Conservation (phyloP, 2,329 filamentous ascomycete species). For the Fusarium austroafricanum region DNA sequence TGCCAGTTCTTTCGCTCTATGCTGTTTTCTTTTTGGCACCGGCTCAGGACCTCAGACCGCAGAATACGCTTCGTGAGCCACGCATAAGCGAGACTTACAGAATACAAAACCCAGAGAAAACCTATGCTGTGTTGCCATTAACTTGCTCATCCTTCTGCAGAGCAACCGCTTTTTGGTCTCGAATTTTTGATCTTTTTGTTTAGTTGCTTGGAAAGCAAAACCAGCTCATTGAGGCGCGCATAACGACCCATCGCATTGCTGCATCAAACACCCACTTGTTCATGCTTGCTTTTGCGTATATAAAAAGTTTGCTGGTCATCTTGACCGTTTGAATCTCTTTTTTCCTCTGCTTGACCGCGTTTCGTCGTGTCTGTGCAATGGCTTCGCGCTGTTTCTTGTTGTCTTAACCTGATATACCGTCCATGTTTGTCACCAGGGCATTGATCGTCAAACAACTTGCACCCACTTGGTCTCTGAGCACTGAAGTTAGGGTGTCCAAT, state of each 20-base stretch:
- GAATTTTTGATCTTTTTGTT: constrained; percentile 8
- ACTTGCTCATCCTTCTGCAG: constrained; percentile 11
- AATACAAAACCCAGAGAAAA: constrained; percentile 10
- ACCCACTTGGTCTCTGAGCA: constrained; percentile 25
- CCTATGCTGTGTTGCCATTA: constrained; percentile 18
- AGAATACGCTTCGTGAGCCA: constrained; percentile 9
- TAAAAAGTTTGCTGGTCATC: constrained; percentile 31
- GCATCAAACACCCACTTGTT: constrained; percentile 32
- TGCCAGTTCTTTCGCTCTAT: not conserved
- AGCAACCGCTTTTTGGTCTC: constrained; percentile 10
- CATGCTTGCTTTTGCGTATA: constrained; percentile 41
- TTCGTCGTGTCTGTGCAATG: constrained; percentile 10
- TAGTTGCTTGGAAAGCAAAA: constrained; percentile 20
- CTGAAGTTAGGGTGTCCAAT: constrained; percentile 34
- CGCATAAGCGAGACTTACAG: constrained; percentile 8
- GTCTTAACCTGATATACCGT: constrained; percentile 18
- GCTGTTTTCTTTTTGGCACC: not conserved
- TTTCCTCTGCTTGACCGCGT: not conserved
- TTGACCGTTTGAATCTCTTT: constrained; percentile 8
- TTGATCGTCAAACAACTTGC: constrained; percentile 30
- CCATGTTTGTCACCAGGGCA: constrained; percentile 24
- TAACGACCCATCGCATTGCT: constrained; percentile 23
- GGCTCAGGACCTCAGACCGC: not conserved
- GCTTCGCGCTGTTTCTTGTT: constrained; percentile 11
- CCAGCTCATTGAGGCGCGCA: constrained; percentile 28